A percentile compares a stretch with the other conserved stretches of the same genome.
Evolutionary conservation across 129 eudicot species (phyloP).

Genomic region (Chrysanthemum lavandulifolium): DNA sequence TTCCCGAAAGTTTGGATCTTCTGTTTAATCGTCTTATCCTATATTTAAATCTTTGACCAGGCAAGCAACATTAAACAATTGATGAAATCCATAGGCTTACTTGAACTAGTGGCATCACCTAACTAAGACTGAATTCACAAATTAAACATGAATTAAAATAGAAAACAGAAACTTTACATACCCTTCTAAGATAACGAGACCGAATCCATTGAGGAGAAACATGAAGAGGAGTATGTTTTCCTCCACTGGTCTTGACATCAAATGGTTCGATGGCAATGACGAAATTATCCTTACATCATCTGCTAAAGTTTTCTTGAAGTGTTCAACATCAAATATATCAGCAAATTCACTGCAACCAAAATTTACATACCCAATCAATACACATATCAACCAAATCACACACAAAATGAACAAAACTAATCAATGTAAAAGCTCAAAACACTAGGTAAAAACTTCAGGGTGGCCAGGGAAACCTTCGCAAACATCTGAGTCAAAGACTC

Average conservation of each 20-base stretch:
- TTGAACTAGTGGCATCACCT: neutral
- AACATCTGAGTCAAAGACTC: too few relatives aligned
- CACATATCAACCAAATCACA: neutral
- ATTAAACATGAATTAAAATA: neutral
- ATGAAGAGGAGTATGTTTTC: constrained; percentile 72
- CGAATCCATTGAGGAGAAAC: constrained; percentile 92
- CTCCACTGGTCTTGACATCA: constrained; percentile 92
- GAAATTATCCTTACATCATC: constrained; percentile 76
- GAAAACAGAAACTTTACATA: constrained; percentile 26
- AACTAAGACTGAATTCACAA: neutral
- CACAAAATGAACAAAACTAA: neutral
- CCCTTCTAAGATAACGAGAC: constrained; percentile 60
- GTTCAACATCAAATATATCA: constrained; percentile 95
- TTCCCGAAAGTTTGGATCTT: neutral
- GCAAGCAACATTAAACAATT: neutral
- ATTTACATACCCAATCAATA: constrained; percentile 19
- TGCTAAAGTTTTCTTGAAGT: constrained; percentile 75
- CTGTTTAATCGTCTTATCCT: too few relatives aligned
- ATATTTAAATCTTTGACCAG: neutral
- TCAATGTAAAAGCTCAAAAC: neutral
- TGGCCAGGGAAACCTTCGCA: too few relatives aligned
- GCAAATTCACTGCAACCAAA: constrained; percentile 79
- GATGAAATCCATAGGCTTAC: neutral
- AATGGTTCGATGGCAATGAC: constrained; percentile 85
- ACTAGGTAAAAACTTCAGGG: neutral